Base-by-base conservation (phyloP, 306 rosid genomes). In the Luffa aegyptiaca region DNA sequence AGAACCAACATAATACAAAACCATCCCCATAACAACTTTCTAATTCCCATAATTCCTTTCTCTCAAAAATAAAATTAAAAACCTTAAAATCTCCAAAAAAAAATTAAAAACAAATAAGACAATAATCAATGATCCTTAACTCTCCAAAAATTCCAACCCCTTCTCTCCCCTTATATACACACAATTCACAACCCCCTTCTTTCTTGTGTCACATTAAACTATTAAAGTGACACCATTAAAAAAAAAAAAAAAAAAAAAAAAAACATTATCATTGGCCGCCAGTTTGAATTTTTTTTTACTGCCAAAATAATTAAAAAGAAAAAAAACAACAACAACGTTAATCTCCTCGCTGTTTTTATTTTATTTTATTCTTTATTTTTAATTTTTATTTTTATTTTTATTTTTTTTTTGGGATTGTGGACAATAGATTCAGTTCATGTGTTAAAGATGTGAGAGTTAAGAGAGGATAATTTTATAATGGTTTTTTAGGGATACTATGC, bases 51-150 rank as follows among this genome's bases (percentile, higher is more conserved):
- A n/a, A 44, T 44, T 42, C 36, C 10, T 68, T 68, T 41, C 16
- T 1, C 51, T 3, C 44, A 20, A 35, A 63, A 7, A 63, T 36
- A 14, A 14, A 17, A 17, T 9, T 12, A 5, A 18, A 41, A 68
- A 73, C 61, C 77, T 73, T 73, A 73, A 35, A 48, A 73, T 31
- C 61, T 73, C 59, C 77, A 73, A 73, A 70, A 26, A 18, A 14
- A 35, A 0, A 1, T 18, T 41, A 41, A 20, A 20, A 58, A 58
- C 16, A 63, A 35, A 26, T 63, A 63, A 63, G 44, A 35, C 8
- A 11, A 16, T 17, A 13, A 63, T 63, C 21, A 53, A 53, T 53
- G 14, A 33, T 55, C 61, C 61, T 18, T 8, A 55, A 55, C 18
- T 71, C 31, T 42, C 75, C 33, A 4, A 10, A 68, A 9, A 45